These are phyloP conservation scores for Kodamaea neixiangensis DNA, from an alignment of 805 yeast genomes.

Conservation along the genomic window DNA sequence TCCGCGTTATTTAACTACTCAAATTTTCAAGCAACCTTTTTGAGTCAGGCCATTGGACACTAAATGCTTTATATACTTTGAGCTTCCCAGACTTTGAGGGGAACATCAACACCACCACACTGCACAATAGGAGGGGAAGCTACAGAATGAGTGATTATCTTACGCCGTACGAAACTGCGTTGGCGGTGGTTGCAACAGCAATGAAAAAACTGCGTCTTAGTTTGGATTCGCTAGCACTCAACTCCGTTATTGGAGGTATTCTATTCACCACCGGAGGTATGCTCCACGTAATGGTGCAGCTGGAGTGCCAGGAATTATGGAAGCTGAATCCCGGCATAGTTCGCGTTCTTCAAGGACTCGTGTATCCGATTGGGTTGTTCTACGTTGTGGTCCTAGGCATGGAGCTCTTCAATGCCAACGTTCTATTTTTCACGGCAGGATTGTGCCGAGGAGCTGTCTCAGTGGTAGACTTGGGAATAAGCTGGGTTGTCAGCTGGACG, in stretches of 20 bases:
- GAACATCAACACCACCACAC: neutral
- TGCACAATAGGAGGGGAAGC: neutral
- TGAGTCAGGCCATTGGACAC: neutral
- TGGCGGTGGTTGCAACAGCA: constrained; percentile 81
- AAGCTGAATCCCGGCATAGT: constrained; percentile 53
- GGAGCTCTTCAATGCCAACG: constrained; percentile 74
- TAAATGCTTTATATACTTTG: neutral
- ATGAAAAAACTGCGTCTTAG: constrained; percentile 79
- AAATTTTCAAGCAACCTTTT: neutral
- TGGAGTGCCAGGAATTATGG: constrained; percentile 48
- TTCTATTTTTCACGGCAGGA: constrained; percentile 70
- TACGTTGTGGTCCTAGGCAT: constrained; percentile 75
- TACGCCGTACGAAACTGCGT: constrained; percentile 78
- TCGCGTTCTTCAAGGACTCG: constrained; percentile 56
- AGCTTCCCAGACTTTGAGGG: neutral
- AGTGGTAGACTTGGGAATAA: constrained; percentile 57
- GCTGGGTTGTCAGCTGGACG: constrained; percentile 69
- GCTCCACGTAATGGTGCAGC: constrained; percentile 58
- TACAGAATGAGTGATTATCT: constrained; percentile 44
- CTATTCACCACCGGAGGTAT: constrained; percentile 73
- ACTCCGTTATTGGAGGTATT: constrained; percentile 69
- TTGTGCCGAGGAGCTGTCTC: constrained; percentile 69
- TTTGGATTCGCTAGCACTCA: constrained; percentile 57
- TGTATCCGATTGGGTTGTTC: constrained; percentile 72
- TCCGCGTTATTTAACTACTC: constrained; percentile 5